These are phyloP conservation scores for Nakazawaea pomicola DNA, from an alignment of 805 yeast genomes.

Conservation along the genomic window DNA sequence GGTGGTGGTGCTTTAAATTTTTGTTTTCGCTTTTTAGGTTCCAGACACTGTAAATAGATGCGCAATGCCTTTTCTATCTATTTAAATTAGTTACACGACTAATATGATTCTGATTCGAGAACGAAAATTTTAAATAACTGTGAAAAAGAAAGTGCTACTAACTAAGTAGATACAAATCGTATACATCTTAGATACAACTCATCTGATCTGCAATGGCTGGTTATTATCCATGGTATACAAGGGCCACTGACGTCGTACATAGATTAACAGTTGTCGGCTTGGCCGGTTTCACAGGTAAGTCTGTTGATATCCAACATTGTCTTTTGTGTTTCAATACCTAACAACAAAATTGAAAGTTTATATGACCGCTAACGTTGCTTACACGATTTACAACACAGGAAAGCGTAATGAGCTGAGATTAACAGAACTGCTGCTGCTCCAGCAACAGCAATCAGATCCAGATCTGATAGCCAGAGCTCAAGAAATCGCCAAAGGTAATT, in stretches of 20 bases:
- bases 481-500: conserved; percentile 1
- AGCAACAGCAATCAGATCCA: conserved; percentile 3
- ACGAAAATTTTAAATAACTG: too few species aligned
- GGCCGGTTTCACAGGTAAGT: conserved; percentile 42
- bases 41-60: too few species aligned
- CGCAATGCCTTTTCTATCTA: too few species aligned
- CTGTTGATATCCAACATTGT: background rate
- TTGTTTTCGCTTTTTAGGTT: too few species aligned
- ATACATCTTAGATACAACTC: too few species aligned
- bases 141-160: too few species aligned
- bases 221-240: conserved; percentile 71
- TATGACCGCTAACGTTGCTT: conserved; percentile 47
- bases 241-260: conserved; percentile 65
- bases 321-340: background rate
- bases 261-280: conserved; percentile 66
- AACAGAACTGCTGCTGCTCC: conserved; percentile 19
- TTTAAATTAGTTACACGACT: too few species aligned
- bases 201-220: conserved; percentile 35
- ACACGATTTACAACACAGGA: conserved; percentile 49
- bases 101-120: too few species aligned
- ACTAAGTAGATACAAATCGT: background rate
- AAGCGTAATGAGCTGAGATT: conserved; percentile 42
- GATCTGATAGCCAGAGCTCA: conserved; percentile 11
- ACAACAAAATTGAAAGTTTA: conserved; percentile 25
- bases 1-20: too few species aligned